These are phyloP conservation scores for Fraxinus xanthoxyloides DNA, from an alignment of 305 asterid species.

Conservation along the genomic window DNA sequence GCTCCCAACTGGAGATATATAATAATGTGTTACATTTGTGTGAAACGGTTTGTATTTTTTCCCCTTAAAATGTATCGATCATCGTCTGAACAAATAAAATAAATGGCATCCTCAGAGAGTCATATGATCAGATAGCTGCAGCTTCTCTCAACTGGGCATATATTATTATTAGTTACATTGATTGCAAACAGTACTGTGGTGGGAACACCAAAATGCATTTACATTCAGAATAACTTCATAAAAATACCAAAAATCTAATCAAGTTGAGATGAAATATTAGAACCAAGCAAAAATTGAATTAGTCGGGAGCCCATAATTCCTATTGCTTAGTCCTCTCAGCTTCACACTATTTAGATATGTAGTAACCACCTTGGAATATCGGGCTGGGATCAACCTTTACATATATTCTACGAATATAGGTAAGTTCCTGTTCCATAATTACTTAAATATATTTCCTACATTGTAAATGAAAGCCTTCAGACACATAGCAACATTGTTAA, in stretches of 20 bases:
- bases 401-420: background rate
- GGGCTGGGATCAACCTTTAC: background rate
- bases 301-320: constrained; percentile 6
- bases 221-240: constrained; percentile 12
- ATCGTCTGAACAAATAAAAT: background rate
- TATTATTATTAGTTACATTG: background rate
- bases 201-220: background rate
- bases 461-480: background rate
- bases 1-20: constrained; percentile 73
- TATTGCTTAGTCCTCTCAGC: background rate
- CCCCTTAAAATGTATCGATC: constrained; percentile 14
- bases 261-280: background rate
- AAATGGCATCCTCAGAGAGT: background rate
- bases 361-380: background rate
- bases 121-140: constrained; percentile 12
- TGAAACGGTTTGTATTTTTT: background rate
- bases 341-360: background rate
- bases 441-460: background rate
- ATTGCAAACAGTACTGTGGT: background rate
- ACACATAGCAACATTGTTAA: constrained; percentile 12
- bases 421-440: background rate
- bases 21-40: constrained; percentile 16
- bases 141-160: background rate
- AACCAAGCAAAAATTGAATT: background rate
- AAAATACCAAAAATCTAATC: constrained; percentile 11